Evolutionary conservation across 2,329 filamentous ascomycete genomes (phyloP), one percentile per base, ranked within the genome.

Genomic region (Thelonectria blattea): DNA sequence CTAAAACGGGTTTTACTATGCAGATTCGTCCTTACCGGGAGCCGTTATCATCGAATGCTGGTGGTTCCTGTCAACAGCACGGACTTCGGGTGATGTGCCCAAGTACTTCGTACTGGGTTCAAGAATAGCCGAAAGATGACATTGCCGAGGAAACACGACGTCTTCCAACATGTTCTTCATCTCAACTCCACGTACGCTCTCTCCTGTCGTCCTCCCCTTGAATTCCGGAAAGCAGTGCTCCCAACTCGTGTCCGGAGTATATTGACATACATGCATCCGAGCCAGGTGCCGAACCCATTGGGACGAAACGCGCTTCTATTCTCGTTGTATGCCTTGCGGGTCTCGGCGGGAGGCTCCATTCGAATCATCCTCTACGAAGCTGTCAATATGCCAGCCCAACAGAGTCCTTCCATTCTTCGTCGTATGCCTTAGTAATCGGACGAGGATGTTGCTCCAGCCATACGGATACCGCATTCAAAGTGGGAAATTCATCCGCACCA

Each of bases 291-390:
- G 18, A 51, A 43, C 32, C 42, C 46, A 39, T 55, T 11, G 15
- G 52, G 39, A 55, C 30, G 52, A 55, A 55, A 55, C 52, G 41
- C 15, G 27, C 2, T 49, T 56, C 52, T 56, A 56, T 56, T 48
- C 43, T 18, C 30, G 52, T 56, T 45, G n/a, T 43, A 14, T 30
- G 22, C 9, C 15, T n/a, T 42, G 22, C 34, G 52, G 52, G 52
- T 49, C 51, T 20, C 39, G 4, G 10, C 43, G 52, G 52, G 47
- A 48, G 32, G 37, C 34, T 49, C 45, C 34, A 56, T 56, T n/a
- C 18, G 17, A 5, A 17, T 41, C 14, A 42, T 20, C 17, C 39
- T 42, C n/a, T 2, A 42, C 12, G 34, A 37, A 15, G 34, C 2
- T 12, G 5, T 15, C 11, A 37, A 37, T 15, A 14, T 37, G 11